Percentiles rank a stretch among this genome's conserved stretches.
Conservation (phyloP, 768 basidiomycete genomes). For the Rubroboletus pulcherrimus region DNA sequence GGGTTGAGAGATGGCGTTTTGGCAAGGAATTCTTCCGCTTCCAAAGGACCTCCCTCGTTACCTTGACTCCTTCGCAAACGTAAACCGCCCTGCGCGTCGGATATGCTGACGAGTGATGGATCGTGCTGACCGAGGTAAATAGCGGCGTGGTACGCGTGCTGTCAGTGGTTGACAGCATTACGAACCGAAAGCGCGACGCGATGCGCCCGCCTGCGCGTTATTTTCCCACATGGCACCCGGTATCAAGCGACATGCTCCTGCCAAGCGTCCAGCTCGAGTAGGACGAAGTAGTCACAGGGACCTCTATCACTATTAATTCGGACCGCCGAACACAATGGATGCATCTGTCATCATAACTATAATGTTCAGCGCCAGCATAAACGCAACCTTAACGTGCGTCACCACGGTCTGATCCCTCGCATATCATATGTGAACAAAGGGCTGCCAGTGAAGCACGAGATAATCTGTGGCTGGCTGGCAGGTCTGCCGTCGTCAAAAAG, state of each 20-base stretch:
- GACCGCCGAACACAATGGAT: not conserved
- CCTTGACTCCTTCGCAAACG: conserved; percentile 13
- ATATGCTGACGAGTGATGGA: not conserved
- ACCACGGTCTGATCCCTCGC: not conserved
- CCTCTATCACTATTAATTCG: not conserved
- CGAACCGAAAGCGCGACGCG: not conserved
- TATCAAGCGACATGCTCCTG: not conserved
- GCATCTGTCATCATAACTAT: not conserved
- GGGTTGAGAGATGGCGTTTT: not conserved
- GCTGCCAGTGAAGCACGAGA: not conserved
- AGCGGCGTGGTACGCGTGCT: not conserved
- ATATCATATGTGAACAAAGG: not conserved
- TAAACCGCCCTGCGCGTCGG: conserved; percentile 6
- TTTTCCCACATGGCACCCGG: conserved; percentile 11
- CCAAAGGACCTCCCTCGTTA: conserved; percentile 3
- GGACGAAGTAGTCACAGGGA: not conserved
- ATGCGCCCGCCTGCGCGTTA: not conserved
- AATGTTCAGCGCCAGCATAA: not conserved
- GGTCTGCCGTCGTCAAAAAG: conserved; percentile 1
- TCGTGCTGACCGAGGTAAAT: conserved; percentile 6
- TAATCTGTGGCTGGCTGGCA: not conserved
- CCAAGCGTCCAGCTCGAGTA: not conserved
- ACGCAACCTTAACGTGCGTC: not conserved
- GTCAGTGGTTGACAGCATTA: conserved; percentile 12
- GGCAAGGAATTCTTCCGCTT: not conserved